Conservation (phyloP, 2,329 filamentous ascomycete genomes). For the Fusarium chuoi region DNA sequence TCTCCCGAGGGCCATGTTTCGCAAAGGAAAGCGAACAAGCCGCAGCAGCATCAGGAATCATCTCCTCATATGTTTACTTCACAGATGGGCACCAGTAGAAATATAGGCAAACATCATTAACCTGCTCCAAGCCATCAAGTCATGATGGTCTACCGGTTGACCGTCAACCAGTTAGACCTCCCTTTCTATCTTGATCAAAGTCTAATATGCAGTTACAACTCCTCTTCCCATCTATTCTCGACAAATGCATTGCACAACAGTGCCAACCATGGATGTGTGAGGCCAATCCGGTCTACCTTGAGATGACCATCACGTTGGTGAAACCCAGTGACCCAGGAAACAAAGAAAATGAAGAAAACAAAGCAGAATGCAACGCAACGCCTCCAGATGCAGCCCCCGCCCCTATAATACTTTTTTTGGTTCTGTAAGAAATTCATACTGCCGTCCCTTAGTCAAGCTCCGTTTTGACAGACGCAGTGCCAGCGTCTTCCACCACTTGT, state of each 20-base stretch:
- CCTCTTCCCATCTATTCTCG: constrained; percentile 51
- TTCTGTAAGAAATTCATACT: constrained; percentile 46
- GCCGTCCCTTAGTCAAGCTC: constrained; percentile 49
- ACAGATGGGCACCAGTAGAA: constrained; percentile 18
- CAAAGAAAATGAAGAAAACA: constrained; percentile 44
- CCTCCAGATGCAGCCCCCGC: constrained; percentile 52
- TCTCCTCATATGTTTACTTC: not conserved
- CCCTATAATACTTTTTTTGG: constrained; percentile 46
- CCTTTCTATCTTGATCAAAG: constrained; percentile 53
- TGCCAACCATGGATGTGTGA: constrained; percentile 47
- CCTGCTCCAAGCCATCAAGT: constrained; percentile 50
- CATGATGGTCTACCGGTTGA: constrained; percentile 46
- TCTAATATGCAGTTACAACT: constrained; percentile 54
- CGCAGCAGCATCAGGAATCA: not conserved
- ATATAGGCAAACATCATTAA: constrained; percentile 49
- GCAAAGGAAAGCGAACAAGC: not conserved
- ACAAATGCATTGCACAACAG: constrained; percentile 50
- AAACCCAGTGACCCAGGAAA: constrained; percentile 38
- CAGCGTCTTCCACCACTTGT: constrained; percentile 55
- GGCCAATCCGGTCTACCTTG: constrained; percentile 36
- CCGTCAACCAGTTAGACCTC: constrained; percentile 44
- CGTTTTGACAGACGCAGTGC: constrained; percentile 55
- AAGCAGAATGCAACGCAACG: constrained; percentile 53
- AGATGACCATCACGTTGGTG: constrained; percentile 32
- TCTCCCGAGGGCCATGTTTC: not conserved